Evolutionary conservation across 495 filamentous ascomycete genomes (phyloP).

Genomic region (Penicillium coffeae): DNA sequence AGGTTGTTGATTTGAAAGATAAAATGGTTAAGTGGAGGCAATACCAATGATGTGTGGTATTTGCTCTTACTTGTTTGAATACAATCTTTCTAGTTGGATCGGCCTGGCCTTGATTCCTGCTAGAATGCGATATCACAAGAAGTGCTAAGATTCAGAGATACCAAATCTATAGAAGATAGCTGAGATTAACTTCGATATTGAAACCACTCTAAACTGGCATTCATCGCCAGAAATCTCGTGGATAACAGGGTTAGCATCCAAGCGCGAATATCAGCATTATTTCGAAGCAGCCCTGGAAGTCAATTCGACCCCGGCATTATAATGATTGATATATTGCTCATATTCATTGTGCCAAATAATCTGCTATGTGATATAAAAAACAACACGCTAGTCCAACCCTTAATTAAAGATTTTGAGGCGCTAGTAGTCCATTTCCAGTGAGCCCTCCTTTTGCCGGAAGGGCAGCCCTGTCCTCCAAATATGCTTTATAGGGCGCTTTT

Average conservation of each 20-base stretch:
- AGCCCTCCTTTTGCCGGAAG: background rate
- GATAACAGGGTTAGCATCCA: background rate
- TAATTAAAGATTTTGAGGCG: background rate
- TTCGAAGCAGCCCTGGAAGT: background rate
- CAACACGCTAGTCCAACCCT: background rate
- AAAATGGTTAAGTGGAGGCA: conserved; percentile 37
- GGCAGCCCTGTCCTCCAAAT: conserved; percentile 28
- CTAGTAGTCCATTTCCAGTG: background rate
- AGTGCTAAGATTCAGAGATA: no score
- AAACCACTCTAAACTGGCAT: no score
- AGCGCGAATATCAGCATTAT: background rate
- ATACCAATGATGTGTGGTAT: conserved; percentile 25
- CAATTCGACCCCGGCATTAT: background rate
- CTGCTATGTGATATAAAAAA: background rate
- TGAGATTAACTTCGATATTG: no score
- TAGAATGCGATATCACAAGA: no score
- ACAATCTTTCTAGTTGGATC: background rate
- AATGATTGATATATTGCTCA: background rate
- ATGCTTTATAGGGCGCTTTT: conserved; percentile 26
- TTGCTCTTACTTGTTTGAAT: background rate
- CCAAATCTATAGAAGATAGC: background rate
- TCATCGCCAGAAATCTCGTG: no score
- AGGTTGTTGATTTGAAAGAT: conserved; percentile 29
- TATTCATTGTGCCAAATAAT: background rate
- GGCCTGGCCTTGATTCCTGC: background rate